Evolutionary conservation across 1,284 basidiomycete genomes (phyloP).

Genomic region (Leccinum angustisporum): DNA sequence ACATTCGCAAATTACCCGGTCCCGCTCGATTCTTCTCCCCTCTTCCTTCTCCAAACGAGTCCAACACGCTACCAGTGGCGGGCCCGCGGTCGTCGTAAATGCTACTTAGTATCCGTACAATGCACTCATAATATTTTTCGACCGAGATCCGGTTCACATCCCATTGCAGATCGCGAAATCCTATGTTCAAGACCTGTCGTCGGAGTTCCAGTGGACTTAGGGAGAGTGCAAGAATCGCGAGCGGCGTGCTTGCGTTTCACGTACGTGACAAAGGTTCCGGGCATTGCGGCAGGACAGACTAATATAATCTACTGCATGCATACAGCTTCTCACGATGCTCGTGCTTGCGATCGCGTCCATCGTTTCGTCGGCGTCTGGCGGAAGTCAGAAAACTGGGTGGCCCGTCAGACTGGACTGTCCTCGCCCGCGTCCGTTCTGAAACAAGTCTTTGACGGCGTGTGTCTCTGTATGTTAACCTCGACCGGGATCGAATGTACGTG

Average conservation of each 20-base stretch:
- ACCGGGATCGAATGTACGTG: constrained; percentile 66
- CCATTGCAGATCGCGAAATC: neutral
- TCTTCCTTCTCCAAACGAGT: neutral
- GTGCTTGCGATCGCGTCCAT: constrained; percentile 48
- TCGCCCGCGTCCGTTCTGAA: constrained; percentile 36
- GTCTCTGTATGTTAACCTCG: constrained; percentile 66
- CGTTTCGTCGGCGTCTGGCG: constrained; percentile 52
- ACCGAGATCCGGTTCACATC: neutral
- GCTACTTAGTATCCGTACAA: neutral
- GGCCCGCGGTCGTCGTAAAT: neutral
- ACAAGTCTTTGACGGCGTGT: constrained; percentile 62
- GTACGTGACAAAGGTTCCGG: constrained; percentile 36
- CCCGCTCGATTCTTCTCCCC: neutral
- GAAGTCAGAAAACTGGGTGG: constrained; percentile 57
- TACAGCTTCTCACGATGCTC: constrained; percentile 43
- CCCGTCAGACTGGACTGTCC: constrained; percentile 32
- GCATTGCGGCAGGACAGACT: constrained; percentile 3
- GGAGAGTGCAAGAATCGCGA: constrained; percentile 60
- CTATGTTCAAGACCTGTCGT: neutral
- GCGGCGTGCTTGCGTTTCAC: constrained; percentile 57
- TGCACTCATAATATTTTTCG: neutral
- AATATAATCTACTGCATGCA: constrained; percentile 1
- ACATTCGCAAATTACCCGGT: neutral
- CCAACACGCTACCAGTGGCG: neutral
- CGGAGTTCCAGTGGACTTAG: constrained; percentile 42